A percentile compares a stretch with the other conserved stretches of the same genome.
Evolutionary conservation across 2,329 filamentous ascomycete genomes (phyloP).

Genomic region (Calonectria honghensis): DNA sequence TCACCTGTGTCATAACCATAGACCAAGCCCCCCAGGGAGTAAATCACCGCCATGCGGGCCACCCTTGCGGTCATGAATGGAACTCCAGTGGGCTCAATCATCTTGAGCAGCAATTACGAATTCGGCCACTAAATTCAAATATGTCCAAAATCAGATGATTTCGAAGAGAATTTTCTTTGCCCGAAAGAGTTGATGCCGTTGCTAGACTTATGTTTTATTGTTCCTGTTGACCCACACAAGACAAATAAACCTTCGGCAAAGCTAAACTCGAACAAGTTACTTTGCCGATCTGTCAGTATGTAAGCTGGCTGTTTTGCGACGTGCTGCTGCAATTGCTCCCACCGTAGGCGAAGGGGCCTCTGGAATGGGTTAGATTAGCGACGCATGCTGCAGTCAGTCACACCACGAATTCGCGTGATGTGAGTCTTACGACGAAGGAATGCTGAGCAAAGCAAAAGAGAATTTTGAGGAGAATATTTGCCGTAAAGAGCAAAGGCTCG

Average conservation of each 20-base stretch:
- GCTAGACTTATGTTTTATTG: neutral
- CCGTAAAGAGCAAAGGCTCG: neutral
- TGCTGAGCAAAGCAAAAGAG: neutral
- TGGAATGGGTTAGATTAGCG: slow-evolving; percentile 10
- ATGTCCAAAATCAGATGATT: neutral
- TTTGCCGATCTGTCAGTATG: neutral
- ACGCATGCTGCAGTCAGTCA: neutral
- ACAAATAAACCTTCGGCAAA: too few relatives aligned
- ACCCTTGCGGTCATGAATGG: slow-evolving; percentile 10
- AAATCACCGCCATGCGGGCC: slow-evolving; percentile 3
- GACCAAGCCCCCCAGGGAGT: neutral
- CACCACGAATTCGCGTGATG: neutral
- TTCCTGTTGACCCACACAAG: neutral
- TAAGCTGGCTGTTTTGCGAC: neutral
- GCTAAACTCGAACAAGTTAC: neutral
- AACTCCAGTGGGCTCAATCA: neutral
- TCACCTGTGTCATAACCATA: slow-evolving; percentile 12
- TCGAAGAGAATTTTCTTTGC: neutral
- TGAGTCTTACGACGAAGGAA: neutral
- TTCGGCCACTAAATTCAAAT: neutral
- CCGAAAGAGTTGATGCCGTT: neutral
- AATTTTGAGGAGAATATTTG: neutral
- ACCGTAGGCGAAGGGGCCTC: neutral
- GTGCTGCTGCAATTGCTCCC: neutral
- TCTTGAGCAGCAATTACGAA: neutral